Base-by-base conservation (phyloP, 192 early-diverging fungal genomes). In the Podochytrium sp. region DNA sequence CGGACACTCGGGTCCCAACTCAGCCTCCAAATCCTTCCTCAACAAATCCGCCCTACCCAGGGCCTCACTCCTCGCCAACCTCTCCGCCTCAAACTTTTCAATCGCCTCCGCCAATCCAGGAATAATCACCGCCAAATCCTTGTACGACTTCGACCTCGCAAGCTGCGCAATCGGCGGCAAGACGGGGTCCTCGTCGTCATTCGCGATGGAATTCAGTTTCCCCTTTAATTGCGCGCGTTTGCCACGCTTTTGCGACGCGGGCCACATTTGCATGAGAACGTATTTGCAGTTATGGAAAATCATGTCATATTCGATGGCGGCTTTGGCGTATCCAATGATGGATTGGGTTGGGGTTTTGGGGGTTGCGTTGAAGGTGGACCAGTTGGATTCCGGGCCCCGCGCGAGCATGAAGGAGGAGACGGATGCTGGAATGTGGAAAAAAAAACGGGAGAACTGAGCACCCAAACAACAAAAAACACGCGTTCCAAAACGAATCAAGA, bases 221-320 rank as follows among this genome's bases (percentile, higher is more conserved):
- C 42, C 64, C 47, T 66, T 53, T 43, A 25, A 29, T 63, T 37
- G 25, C 29, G 34, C 32, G 27, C 66, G 14, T 53, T 76, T 56
- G 57, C 34, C 27, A 2, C 37, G n/a, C 30, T 60, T 57, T 59
- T 71, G 69, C 25, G 69, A 71, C 20, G 76, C 47, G 20, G 78
- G 74, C 79, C 75, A 88, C 91, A 99, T 96, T 62, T 93, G 90
- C 85, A 97, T 75, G 30, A 96, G 64, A 1, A 89, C 87, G 84
- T 97, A 99, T 82, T 99, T 99, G 73, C 92, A 89, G 83, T 96
- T 97, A 51, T 88, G 78, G 76, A 85, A 94, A 5, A 85, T 70
- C 76, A 94, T 96, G 58, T 92, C 84, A 18, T 87, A 83, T 32
- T 82, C 76, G 29, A 96, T 77, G 34, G 91, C 90, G 59, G 85